Percentiles rank a stretch among this genome's conserved stretches.
Evolutionary conservation across 1,284 basidiomycete species (phyloP).

Genomic region (Testicularia cyperi): DNA sequence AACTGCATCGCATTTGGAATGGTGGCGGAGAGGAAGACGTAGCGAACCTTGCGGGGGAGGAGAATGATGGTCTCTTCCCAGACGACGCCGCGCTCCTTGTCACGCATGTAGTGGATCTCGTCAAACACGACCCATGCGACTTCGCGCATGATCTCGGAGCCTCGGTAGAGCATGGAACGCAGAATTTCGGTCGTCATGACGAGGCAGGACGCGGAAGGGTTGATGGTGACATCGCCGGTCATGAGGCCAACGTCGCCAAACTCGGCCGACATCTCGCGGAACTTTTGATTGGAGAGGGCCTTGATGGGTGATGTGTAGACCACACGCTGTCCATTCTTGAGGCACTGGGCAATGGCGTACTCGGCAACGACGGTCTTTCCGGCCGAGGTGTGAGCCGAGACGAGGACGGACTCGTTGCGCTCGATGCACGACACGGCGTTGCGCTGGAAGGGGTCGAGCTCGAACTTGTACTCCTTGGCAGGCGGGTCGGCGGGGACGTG

Average conservation of each 20-base stretch:
- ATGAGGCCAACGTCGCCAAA: slow-evolving; percentile 98
- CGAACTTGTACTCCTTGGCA: slow-evolving; percentile 90
- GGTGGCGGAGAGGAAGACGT: slow-evolving; percentile 99
- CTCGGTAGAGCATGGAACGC: slow-evolving; percentile 96
- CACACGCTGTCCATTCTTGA: slow-evolving; percentile 87
- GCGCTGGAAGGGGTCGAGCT: slow-evolving; percentile 94
- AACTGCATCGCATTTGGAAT: slow-evolving; percentile 99
- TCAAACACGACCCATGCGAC: slow-evolving; percentile 99
- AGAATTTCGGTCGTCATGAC: slow-evolving; percentile 99
- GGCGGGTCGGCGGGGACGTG: slow-evolving; percentile 91
- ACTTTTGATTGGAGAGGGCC: slow-evolving; percentile 97
- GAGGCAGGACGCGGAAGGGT: slow-evolving; percentile 91
- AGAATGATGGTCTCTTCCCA: slow-evolving; percentile 88
- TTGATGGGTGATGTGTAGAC: slow-evolving; percentile 99
- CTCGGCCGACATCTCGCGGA: slow-evolving; percentile 92
- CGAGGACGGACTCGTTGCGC: slow-evolving; percentile 92
- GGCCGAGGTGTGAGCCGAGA: slow-evolving; percentile 97
- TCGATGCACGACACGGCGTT: slow-evolving; percentile 94
- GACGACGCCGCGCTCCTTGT: slow-evolving; percentile 73
- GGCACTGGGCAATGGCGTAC: slow-evolving; percentile 95
- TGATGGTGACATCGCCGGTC: slow-evolving; percentile 99
- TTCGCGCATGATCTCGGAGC: slow-evolving; percentile 98
- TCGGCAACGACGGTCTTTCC: slow-evolving; percentile 99
- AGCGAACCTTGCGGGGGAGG: slow-evolving; percentile 90
- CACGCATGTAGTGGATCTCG: slow-evolving; percentile 99